Base-by-base conservation (phyloP, 2,329 filamentous ascomycete genomes). In the Chaetothyriales sp. region DNA sequence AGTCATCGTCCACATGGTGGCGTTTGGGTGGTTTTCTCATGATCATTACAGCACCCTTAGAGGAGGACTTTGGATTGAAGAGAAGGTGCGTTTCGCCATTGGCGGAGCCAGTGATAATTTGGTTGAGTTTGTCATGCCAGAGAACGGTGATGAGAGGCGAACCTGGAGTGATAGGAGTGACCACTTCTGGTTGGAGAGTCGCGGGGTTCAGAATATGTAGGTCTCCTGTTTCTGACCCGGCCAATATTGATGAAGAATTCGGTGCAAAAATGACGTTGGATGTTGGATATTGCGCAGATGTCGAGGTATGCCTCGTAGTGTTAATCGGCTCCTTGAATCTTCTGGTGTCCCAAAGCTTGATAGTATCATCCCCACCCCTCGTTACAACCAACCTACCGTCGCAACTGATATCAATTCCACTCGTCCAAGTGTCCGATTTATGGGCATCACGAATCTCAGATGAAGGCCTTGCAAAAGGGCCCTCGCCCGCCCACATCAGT, bases 311-410 rank as follows among this genome's bases (percentile, higher is more conserved):
- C 5, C 82, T 72, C 15, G 87, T 80, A 1, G 82, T 86, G 47
- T 88, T 86, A 13, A 98, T 77, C 3, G 92, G 88, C 52, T 84
- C 76, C 66, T 92, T 97, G 74, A 98, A 94, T 64, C 95, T 97
- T 53, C 92, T 81, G 2, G 84, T 94, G 66, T 98, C 92, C 92
- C 92, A 98, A 1, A 95, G 76, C 70, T 97, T 97, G 68, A 98
- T 90, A 1, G 85, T 77, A 64, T 94, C 81, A 67, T 98, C 92
- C 48, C 89, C 90, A 51, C 92, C 92, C 60, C 89, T 77, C 1
- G 89, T 95, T 6, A 95, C 84, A 2, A 97, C 81, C 71, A 95
- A 83, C 53, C 90, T 80, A 8, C 92, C 92, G 66, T 97, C 92
- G 0, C 82, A 74, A 59, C 90, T 97, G 61, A 98, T 85, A 63